These are phyloP conservation scores for Schrenkiella parvula DNA, from an alignment of 345 rosid species.

Conservation along the genomic window DNA sequence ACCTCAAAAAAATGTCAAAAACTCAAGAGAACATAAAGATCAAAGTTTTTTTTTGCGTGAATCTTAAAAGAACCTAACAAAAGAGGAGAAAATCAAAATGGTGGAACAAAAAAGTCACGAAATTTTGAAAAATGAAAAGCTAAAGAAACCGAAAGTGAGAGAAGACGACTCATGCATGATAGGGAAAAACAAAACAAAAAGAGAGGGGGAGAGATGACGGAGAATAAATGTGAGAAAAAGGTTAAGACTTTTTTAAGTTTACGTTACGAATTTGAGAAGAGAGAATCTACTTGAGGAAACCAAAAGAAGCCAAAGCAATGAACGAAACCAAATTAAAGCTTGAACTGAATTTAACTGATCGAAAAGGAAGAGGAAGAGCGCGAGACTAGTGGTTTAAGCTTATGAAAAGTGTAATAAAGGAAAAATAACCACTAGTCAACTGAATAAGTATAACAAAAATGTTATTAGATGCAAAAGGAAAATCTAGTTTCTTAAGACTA, in stretches of 20 bases:
- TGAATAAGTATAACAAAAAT: neutral
- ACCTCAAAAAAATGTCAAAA: neutral
- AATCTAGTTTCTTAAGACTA: neutral
- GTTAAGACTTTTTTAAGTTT: neutral
- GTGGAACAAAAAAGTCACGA: neutral
- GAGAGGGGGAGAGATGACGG: neutral
- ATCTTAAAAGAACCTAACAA: neutral
- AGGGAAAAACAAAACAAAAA: neutral
- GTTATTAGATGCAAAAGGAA: neutral
- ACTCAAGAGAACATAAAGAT: neutral
- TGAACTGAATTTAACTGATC: neutral
- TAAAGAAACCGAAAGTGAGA: constrained; percentile 6
- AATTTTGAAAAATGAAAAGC: neutral
- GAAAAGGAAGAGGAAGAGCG: neutral
- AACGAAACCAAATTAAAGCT: neutral
- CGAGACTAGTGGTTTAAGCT: constrained; percentile 1
- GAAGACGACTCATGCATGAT: neutral
- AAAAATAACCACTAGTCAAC: neutral
- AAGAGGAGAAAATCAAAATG: neutral
- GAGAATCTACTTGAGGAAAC: constrained; percentile 8
- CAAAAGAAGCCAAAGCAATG: neutral
- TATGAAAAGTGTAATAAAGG: neutral
- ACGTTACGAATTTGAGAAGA: constrained; percentile 14
- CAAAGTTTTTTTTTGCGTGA: neutral
- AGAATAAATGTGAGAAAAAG: constrained; percentile 4